Base-by-base conservation (phyloP, 169 alveolate genomes). In the Plasmodium yoelii region DNA sequence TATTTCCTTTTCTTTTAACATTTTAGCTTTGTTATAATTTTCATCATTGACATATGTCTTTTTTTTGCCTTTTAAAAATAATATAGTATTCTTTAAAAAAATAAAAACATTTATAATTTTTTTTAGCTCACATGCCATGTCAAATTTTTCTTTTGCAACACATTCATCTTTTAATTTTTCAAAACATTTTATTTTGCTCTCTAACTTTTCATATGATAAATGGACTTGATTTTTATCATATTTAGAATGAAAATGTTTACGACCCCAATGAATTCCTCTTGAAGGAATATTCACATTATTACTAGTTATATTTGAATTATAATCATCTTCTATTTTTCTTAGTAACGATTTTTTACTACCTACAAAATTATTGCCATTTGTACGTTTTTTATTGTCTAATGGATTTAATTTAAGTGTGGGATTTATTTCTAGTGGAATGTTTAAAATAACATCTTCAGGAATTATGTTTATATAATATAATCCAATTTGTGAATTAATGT, bases 1-100 rank as follows among this genome's bases (percentile, higher is more conserved):
- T 65, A 67, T 69, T 80, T 80, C 90, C 24, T 80, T 80, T 70
- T 80, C 90, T 67, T 60, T 80, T 80, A 80, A 44, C 59, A 69
- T 80, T 80, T 80, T 80, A 80, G 90, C 90, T 28, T 80, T 80
- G 53, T 80, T 80, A 80, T 80, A 80, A 80, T 80, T 80, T 39
- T 80, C 90, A 53, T 80, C 90, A 65, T 53, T 80, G 26, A 80
- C 90, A 60, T 80, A 80, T 46, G 65, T 80, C 63, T 68, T 80
- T 80, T 80, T 80, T 67, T 80, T 80, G 6, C 71, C 82, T 28
- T 80, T 80, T 80, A 80, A 65, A 67, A 80, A 80, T 42, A 80
- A 65, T 34, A 80, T 80, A 53, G 60, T 60, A 80, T 53, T 80
- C 56, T 80, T 80, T 60, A 80, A 80, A 80, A 67, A 80, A 65